phyloP scores from a whole-genome alignment of 202 grass and related monocot genomes.

The Digitaria exilis region DNA sequence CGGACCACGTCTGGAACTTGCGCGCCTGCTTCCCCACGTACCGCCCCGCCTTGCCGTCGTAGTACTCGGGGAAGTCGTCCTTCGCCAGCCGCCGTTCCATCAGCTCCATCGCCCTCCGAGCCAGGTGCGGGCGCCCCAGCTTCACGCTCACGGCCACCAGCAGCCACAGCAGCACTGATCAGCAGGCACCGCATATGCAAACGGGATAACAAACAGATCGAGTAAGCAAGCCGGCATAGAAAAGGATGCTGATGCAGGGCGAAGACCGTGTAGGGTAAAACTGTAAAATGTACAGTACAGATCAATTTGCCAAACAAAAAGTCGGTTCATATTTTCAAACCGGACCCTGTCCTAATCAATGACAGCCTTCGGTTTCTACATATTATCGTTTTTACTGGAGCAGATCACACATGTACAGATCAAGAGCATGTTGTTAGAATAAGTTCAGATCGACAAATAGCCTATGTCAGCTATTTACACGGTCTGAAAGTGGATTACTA shows the following conservation, averaged over 20 bases:
- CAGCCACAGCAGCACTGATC: conserved; percentile 78
- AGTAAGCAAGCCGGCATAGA: neutral
- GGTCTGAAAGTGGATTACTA: neutral
- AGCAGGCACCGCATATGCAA: neutral
- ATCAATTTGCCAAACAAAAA: neutral
- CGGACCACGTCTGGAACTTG: conserved; percentile 79
- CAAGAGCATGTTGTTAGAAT: neutral
- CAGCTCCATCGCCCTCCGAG: conserved; percentile 39
- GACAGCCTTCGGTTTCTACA: neutral
- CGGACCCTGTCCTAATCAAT: too few species aligned
- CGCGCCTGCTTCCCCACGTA: conserved; percentile 80
- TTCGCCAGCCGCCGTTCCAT: conserved; percentile 55
- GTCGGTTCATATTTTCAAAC: neutral
- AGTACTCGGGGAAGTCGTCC: conserved; percentile 80
- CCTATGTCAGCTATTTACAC: neutral
- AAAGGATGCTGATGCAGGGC: neutral
- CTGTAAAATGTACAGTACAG: neutral
- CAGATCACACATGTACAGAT: neutral
- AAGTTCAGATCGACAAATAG: neutral
- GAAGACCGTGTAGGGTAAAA: neutral
- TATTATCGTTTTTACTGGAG: neutral
- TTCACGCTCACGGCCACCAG: conserved; percentile 72
- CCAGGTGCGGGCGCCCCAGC: conserved; percentile 58
- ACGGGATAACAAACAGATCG: neutral
- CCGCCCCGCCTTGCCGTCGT: conserved; percentile 64